These are phyloP conservation scores for Lupinus albus DNA, from an alignment of 306 rosid species.

Conservation along the genomic window DNA sequence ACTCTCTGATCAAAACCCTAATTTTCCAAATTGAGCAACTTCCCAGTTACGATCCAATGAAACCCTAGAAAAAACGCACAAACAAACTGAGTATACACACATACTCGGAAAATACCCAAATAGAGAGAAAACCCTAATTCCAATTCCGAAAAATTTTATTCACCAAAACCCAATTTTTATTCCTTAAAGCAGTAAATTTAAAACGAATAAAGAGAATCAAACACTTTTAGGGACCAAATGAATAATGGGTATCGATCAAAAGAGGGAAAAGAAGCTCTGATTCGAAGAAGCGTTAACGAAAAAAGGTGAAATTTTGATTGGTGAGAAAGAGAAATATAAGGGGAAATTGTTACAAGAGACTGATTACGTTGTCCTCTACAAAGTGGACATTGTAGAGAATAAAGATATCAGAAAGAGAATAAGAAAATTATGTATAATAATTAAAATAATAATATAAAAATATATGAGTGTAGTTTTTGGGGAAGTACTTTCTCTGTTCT, in stretches of 20 bases:
- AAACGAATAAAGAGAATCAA: slow-evolving; percentile 41
- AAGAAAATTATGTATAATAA: background rate
- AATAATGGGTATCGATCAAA: slow-evolving; percentile 50
- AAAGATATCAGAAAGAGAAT: slow-evolving; percentile 27
- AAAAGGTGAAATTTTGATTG: slow-evolving; percentile 36
- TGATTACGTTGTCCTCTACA: slow-evolving; percentile 43
- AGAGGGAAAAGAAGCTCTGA: slow-evolving; percentile 39
- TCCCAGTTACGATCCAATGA: slow-evolving; percentile 43
- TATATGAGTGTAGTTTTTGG: slow-evolving; percentile 18
- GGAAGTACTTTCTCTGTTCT: slow-evolving; percentile 39
- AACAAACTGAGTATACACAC: slow-evolving; percentile 26
- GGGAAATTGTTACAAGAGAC: slow-evolving; percentile 32
- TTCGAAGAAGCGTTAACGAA: slow-evolving; percentile 48
- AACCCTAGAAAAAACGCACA: slow-evolving; percentile 44
- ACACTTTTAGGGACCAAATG: slow-evolving; percentile 31
- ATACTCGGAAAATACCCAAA: slow-evolving; percentile 15
- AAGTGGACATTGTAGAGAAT: slow-evolving; percentile 45
- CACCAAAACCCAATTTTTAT: background rate
- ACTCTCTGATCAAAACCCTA: slow-evolving; percentile 42
- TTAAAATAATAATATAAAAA: slow-evolving; percentile 1
- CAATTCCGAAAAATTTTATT: background rate
- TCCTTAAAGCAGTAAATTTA: slow-evolving; percentile 27
- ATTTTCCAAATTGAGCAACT: slow-evolving; percentile 43
- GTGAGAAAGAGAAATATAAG: slow-evolving; percentile 32
- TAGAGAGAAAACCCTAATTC: slow-evolving; percentile 46